Evolutionary conservation across 2,329 filamentous ascomycete genomes (phyloP).

Genomic region (Epichloe festucae): DNA sequence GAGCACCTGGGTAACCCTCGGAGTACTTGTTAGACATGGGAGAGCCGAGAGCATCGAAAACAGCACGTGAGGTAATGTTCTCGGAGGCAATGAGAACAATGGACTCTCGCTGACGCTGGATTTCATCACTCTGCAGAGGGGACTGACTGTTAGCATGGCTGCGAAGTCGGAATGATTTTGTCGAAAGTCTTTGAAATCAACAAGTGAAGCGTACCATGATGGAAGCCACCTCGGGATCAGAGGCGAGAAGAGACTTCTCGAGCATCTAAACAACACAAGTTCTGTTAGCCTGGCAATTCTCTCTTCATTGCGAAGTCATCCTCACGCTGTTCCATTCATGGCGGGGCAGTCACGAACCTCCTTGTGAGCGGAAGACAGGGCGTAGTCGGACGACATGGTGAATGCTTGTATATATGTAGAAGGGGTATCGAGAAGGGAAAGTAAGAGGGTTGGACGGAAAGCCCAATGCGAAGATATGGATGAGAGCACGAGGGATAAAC

Average conservation of each 20-base stretch:
- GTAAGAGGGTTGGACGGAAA: not conserved
- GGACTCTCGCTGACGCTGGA: conserved; percentile 94
- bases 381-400: conserved; percentile 35
- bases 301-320: not conserved
- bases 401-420: conserved; percentile 1
- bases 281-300: not conserved
- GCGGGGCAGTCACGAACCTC: conserved; percentile 28
- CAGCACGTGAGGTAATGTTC: conserved; percentile 96
- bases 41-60: conserved; percentile 91
- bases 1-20: conserved; percentile 92
- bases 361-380: conserved; percentile 41
- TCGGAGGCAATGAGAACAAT: conserved; percentile 98
- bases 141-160: conserved; percentile 16
- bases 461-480: not conserved
- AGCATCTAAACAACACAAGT: conserved; percentile 53
- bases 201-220: conserved; percentile 65
- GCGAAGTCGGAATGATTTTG: not conserved
- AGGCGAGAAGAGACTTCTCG: conserved; percentile 84
- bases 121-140: conserved; percentile 61
- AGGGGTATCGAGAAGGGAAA: conserved; percentile 2
- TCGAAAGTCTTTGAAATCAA: not conserved
- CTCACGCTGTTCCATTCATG: conserved; percentile 11
- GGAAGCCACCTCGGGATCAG: conserved; percentile 84
- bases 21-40: conserved; percentile 99
- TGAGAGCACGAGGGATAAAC: not conserved